Base-by-base conservation (phyloP, 345 rosid species). In the Noccaea bulbosa region DNA sequence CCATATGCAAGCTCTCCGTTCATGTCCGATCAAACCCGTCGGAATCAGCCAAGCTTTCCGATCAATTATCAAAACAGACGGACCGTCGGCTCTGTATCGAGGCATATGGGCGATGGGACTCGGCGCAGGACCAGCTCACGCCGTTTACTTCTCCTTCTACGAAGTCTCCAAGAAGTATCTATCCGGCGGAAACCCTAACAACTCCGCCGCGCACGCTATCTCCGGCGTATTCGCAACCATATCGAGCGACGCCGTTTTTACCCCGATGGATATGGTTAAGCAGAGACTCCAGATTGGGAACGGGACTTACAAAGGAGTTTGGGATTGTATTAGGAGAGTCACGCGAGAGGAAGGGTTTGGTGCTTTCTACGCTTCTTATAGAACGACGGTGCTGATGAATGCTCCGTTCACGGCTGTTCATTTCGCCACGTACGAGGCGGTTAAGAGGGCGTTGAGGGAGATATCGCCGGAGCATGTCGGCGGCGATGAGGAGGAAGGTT, bases 101-200 rank as follows among this genome's bases (percentile, higher is more conserved):
- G 99, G 99, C 34, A 92, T 92, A 15, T 93, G 88, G 49, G 99
- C 99, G 50, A 90, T 95, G 98, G 99, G 91, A 3, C 85, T 95
- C 6, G 99, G 99, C 2, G 99, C 99, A 2, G 99, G 99, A n/a
- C 99, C 99, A 0, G 99, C 99, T 15, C 99, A 95, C 65, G 99
- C 99, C 16, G 96, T 92, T 9, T 92, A 95, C 38, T 95, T 95
- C 81, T 92, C 98, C 1, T 79, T 95, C 1, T 95, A 95, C 41
- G 99, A 95, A 77, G 65, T 65, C 7, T 90, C 88, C 5, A 95
- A 95, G 84, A 83, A 83, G 79, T 80, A 41, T 52, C 78, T 95
- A 15, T 92, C 99, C 35, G 76, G 82, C 1, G 81, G 81, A 0
- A 83, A 92, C 56, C 96, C 96, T 0, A 83, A 87, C 50, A 92